phyloP scores from a whole-genome alignment of 257 asterid genomes.

The Dorcoceras hygrometricum region DNA sequence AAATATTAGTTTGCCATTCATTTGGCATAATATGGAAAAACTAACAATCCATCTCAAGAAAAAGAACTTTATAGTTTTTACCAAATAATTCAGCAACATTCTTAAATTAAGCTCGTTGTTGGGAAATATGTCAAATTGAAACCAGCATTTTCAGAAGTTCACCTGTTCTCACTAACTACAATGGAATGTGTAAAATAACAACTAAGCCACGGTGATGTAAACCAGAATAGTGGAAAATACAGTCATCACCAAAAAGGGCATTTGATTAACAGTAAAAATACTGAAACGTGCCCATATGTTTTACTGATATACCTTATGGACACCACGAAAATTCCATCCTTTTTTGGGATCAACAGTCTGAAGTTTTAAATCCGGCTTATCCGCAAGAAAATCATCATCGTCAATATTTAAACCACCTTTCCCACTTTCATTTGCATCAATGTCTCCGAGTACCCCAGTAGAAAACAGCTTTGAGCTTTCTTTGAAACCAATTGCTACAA shows the following conservation, averaged over 20 bases:
- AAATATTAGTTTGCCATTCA: neutral
- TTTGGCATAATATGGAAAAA: slow-evolving; percentile 5
- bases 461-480: slow-evolving; percentile 51
- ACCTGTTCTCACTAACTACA: slow-evolving; percentile 4
- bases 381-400: slow-evolving; percentile 55
- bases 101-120: slow-evolving; percentile 8
- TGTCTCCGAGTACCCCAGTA: slow-evolving; percentile 37
- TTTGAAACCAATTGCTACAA: slow-evolving; percentile 43
- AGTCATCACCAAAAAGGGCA: slow-evolving; percentile 9
- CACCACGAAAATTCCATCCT: slow-evolving; percentile 97
- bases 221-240: neutral
- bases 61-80: neutral
- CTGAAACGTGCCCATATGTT: neutral
- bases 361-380: slow-evolving; percentile 59
- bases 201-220: neutral
- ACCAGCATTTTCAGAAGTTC: neutral
- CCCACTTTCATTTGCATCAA: slow-evolving; percentile 30
- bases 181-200: neutral
- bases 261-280: slow-evolving; percentile 6
- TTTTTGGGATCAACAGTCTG: slow-evolving; percentile 86
- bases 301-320: slow-evolving; percentile 59
- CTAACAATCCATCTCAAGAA: neutral
- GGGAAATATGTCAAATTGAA: neutral
- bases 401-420: slow-evolving; percentile 33
- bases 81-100: neutral